phyloP scores from a whole-genome alignment of 768 basidiomycete genomes.

The Boletus pseudo-olivaceus region DNA sequence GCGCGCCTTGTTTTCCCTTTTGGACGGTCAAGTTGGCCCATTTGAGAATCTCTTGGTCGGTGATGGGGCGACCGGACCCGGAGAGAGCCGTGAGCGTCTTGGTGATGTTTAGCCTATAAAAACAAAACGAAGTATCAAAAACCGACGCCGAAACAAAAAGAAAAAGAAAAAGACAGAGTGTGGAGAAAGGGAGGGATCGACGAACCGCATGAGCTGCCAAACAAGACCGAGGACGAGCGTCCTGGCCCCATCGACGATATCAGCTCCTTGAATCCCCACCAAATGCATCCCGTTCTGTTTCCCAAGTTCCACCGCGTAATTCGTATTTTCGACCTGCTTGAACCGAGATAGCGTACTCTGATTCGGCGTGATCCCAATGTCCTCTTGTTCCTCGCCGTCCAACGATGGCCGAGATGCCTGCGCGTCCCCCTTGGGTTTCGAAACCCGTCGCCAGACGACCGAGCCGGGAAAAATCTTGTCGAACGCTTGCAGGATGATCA shows the following conservation, averaged over 20 bases:
- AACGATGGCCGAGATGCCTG: slow-evolving; percentile 38
- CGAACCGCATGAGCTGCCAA: slow-evolving; percentile 95
- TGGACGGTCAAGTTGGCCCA: slow-evolving; percentile 94
- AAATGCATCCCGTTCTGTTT: slow-evolving; percentile 92
- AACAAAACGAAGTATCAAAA: not conserved
- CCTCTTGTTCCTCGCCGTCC: slow-evolving; percentile 63
- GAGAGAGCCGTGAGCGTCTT: slow-evolving; percentile 80
- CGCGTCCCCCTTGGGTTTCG: slow-evolving; percentile 70
- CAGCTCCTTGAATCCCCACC: slow-evolving; percentile 96
- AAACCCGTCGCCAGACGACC: slow-evolving; percentile 94
- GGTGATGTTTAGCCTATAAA: slow-evolving; percentile 73
- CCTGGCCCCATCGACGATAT: slow-evolving; percentile 91
- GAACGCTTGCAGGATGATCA: slow-evolving; percentile 91
- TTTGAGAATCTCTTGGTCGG: slow-evolving; percentile 89
- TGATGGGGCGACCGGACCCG: slow-evolving; percentile 74
- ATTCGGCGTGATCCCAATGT: slow-evolving; percentile 79
- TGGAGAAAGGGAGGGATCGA: not conserved
- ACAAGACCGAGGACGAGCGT: slow-evolving; percentile 94
- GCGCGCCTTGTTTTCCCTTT: slow-evolving; percentile 53
- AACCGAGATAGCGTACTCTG: slow-evolving; percentile 87
- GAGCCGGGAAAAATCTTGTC: slow-evolving; percentile 92
- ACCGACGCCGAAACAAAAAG: not conserved
- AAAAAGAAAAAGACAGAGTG: not conserved
- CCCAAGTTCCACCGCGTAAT: slow-evolving; percentile 90
- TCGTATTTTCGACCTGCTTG: slow-evolving; percentile 98